Evolutionary conservation across 2,329 filamentous ascomycete genomes (phyloP).

Genomic region (Penicillium verrucosum): DNA sequence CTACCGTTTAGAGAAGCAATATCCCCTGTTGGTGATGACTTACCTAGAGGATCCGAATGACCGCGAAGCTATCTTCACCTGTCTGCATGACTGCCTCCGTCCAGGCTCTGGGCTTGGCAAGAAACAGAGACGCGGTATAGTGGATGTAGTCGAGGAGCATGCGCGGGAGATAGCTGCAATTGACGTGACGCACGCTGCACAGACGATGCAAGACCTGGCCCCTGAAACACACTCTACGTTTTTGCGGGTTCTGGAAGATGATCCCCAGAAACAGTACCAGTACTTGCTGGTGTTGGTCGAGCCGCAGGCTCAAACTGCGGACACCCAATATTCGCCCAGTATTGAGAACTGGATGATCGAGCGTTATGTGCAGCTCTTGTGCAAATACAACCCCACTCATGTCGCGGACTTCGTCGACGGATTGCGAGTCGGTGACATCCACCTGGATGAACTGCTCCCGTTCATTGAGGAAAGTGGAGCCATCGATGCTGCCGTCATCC

Average conservation of each 20-base stretch:
- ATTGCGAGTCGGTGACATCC: conserved; percentile 72
- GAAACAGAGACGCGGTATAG: conserved; percentile 71
- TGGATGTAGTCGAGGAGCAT: conserved; percentile 63
- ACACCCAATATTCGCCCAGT: conserved; percentile 29
- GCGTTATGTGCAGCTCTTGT: conserved; percentile 87
- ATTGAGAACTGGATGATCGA: conserved; percentile 66
- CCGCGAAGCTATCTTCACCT: conserved; percentile 71
- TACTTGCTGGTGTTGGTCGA: conserved; percentile 78
- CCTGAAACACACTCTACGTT: conserved; percentile 65
- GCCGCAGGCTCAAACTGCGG: conserved; percentile 45
- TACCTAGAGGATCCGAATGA: conserved; percentile 85
- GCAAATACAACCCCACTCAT: conserved; percentile 73
- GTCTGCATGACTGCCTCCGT: conserved; percentile 71
- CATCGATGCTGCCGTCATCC: conserved; percentile 85
- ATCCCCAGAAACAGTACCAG: conserved; percentile 65
- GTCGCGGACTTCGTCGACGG: conserved; percentile 80
- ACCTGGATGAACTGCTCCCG: conserved; percentile 75
- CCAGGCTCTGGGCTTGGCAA: conserved; percentile 60
- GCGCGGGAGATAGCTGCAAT: conserved; percentile 65
- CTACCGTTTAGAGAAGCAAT: conserved; percentile 76
- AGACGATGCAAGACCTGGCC: conserved; percentile 60
- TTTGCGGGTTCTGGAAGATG: conserved; percentile 59
- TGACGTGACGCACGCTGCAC: conserved; percentile 63
- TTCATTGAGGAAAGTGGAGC: conserved; percentile 86
- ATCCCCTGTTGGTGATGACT: conserved; percentile 69